Percentiles rank a stretch among this genome's conserved stretches.
Conservation (phyloP, 2,329 filamentous ascomycete genomes). For the Clathrospora elynae region DNA sequence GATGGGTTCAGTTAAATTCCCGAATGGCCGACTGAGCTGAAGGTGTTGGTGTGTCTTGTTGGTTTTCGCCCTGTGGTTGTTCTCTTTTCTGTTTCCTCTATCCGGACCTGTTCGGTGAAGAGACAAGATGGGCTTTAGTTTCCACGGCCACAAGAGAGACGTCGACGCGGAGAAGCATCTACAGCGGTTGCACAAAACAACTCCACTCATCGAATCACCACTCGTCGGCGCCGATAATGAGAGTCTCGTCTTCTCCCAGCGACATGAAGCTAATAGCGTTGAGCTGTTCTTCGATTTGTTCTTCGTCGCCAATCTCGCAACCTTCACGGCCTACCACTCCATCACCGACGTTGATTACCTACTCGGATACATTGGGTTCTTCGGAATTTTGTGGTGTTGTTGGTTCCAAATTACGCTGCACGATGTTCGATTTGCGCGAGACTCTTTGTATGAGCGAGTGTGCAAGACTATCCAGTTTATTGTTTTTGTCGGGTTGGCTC, state of each 20-base stretch:
- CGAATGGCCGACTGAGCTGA: too few relatives aligned
- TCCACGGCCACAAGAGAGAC: slow-evolving; percentile 34
- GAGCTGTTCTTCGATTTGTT: slow-evolving; percentile 47
- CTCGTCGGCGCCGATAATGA: slow-evolving; percentile 45
- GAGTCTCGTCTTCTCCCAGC: slow-evolving; percentile 45
- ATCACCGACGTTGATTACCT: slow-evolving; percentile 43
- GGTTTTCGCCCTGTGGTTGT: too few relatives aligned
- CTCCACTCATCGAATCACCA: slow-evolving; percentile 44
- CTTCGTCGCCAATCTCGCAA: slow-evolving; percentile 47
- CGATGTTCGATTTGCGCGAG: slow-evolving; percentile 49
- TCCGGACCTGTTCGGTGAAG: too few relatives aligned
- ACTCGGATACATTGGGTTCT: slow-evolving; percentile 47
- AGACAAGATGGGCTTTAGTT: slow-evolving; percentile 39
- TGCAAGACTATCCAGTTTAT: slow-evolving; percentile 48
- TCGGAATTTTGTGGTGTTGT: slow-evolving; percentile 46
- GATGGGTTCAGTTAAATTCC: slow-evolving; percentile 10
- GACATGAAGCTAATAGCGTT: slow-evolving; percentile 48
- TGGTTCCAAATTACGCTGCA: slow-evolving; percentile 50
- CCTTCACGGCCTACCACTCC: slow-evolving; percentile 48
- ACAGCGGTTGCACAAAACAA: slow-evolving; percentile 41
- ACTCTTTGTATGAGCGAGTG: slow-evolving; percentile 45
- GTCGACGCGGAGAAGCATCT: slow-evolving; percentile 47
- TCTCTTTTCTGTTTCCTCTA: too few relatives aligned
- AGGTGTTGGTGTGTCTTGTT: too few relatives aligned
- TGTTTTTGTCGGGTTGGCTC: slow-evolving; percentile 45